Evolutionary conservation across 2,329 filamentous ascomycete genomes (phyloP), one percentile per base, ranked within the genome.

Genomic region (Onygenales sp.): DNA sequence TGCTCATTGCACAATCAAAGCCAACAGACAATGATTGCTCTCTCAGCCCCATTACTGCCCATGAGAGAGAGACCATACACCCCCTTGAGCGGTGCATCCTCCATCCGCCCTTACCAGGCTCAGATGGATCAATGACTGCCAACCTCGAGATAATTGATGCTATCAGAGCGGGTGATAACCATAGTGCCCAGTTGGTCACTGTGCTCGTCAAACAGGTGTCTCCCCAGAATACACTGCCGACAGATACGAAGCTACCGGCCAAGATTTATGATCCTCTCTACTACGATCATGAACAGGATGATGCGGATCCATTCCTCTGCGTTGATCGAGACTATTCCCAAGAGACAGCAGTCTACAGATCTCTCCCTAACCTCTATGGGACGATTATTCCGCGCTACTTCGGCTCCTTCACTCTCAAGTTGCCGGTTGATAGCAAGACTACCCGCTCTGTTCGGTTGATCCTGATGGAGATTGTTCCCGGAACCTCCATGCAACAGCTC

Each of bases 381-480:
- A 44, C 27, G 17, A 6, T 40, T 34, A 52, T 55, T 44, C 50
- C 53, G 17, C 42, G 37, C 37, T 55, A 44, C 39, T 55, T 48
- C 42, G 53, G 50, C 21, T 55, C 53, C 6, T 55, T 52, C 36
- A 49, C 53, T 11, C 52, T 54, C 32, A 21, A 47, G 27, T 31
- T 51, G 33, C n/a, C 47, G 13, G 42, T 42, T 36, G 11, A 14
- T 3, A 39, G 34, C 34, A 39, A 37, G 39, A 14, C 5, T 8
- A 39, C 36, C 17, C 55, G 57, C n/a, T 40, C 42, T 44, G 53
- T 58, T 47, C 50, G 57, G 33, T 46, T 58, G 14, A 57, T 58
- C 33, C 51, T 58, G n/a, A 47, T 58, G 2, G 54, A 58, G 48
- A 37, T 46, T 17, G 42, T 57, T 17, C 47, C 44, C 11, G 55